Evolutionary conservation across 768 basidiomycete species (phyloP).

Genomic region (Rhodotorula graminis): DNA sequence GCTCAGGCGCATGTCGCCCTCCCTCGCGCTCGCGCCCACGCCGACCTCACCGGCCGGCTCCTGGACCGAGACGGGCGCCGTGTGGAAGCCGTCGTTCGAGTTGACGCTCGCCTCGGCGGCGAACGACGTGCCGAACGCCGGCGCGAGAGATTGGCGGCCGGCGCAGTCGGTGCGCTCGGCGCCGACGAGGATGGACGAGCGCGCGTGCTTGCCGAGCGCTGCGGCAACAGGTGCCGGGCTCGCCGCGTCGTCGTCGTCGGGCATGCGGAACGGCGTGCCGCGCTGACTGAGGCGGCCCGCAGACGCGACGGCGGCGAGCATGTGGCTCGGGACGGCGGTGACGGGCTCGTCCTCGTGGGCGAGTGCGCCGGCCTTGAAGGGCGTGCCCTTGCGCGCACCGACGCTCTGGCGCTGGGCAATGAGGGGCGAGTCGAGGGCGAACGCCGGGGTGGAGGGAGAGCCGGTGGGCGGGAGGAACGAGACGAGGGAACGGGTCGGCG

Average conservation of each 20-base stretch:
- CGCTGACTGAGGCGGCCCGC: background rate
- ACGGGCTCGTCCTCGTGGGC: background rate
- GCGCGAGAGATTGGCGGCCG: too few species aligned
- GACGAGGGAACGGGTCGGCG: slow-evolving; percentile 2
- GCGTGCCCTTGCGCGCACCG: background rate
- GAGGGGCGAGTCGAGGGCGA: background rate
- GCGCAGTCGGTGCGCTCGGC: too few species aligned
- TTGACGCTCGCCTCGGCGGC: too few species aligned
- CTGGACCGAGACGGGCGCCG: background rate
- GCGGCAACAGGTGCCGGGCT: background rate
- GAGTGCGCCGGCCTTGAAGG: background rate
- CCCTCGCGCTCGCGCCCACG: background rate
- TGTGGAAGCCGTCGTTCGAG: background rate
- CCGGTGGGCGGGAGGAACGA: slow-evolving; percentile 11
- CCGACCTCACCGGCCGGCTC: background rate
- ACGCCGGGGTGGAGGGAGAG: background rate
- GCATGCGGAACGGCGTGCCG: background rate
- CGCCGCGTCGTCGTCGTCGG: background rate
- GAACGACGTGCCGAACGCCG: too few species aligned
- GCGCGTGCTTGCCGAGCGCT: slow-evolving; percentile 18
- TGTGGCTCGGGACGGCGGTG: slow-evolving; percentile 10
- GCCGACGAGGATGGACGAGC: background rate
- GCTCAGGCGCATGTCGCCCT: slow-evolving; percentile 10
- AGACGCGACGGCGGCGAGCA: slow-evolving; percentile 1
- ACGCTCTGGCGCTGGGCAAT: background rate